Conservation (phyloP, 176 grass and related monocot species). For the Thinopyrum elongatum region DNA sequence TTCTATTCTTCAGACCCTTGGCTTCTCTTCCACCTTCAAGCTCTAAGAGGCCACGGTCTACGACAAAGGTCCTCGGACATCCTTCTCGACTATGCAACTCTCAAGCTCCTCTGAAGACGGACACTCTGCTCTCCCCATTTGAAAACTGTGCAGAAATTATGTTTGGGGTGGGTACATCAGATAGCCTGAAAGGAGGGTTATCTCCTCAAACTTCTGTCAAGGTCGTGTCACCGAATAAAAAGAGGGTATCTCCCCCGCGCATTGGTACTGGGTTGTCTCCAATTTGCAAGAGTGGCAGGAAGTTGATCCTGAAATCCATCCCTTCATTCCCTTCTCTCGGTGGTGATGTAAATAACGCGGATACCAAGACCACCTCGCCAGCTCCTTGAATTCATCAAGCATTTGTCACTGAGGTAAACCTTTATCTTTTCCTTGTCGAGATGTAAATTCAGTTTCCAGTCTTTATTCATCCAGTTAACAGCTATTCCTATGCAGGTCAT, state of each 20-base stretch:
- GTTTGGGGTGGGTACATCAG: constrained; percentile 15
- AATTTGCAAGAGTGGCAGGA: constrained; percentile 55
- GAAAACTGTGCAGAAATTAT: constrained; percentile 36
- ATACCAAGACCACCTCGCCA: constrained; percentile 21
- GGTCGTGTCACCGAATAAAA: constrained; percentile 56
- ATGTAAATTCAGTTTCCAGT: neutral
- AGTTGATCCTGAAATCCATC: constrained; percentile 54
- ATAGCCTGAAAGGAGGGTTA: constrained; percentile 27
- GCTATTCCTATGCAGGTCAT: neutral
- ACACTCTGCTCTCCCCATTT: constrained; percentile 31
- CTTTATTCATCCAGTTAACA: neutral
- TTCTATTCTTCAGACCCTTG: constrained; percentile 37
- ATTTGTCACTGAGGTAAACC: constrained; percentile 1
- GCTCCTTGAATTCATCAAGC: constrained; percentile 41
- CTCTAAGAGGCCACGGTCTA: constrained; percentile 46
- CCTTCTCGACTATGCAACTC: constrained; percentile 31
- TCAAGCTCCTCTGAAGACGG: constrained; percentile 35
- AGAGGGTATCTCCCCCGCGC: constrained; percentile 50
- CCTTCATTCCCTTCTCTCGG: constrained; percentile 61
- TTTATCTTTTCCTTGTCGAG: neutral
- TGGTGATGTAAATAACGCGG: constrained; percentile 31
- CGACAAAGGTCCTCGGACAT: constrained; percentile 28
- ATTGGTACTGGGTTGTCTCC: constrained; percentile 50
- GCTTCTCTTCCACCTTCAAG: constrained; percentile 23
- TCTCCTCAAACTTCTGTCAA: constrained; percentile 48